Evolutionary conservation across 192 early-diverging fungal genomes (phyloP).

Genomic region (Umbelopsis vinacea): DNA sequence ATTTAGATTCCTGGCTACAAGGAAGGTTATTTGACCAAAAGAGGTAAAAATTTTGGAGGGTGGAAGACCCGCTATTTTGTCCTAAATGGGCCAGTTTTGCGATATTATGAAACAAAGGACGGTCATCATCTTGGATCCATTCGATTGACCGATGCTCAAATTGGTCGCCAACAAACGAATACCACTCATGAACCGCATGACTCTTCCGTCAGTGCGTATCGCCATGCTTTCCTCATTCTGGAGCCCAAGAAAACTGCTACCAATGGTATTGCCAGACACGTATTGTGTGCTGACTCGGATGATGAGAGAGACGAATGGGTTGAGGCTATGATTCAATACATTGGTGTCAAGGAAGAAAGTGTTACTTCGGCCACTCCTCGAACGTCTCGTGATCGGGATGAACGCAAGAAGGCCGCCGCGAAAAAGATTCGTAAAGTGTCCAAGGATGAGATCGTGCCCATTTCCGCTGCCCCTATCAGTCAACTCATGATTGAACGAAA

Average conservation of each 20-base stretch:
- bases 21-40: constrained; percentile 90
- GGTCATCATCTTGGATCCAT: constrained; percentile 75
- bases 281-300: constrained; percentile 91
- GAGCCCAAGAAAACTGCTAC: constrained; percentile 71
- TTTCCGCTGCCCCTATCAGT: constrained; percentile 32
- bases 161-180: constrained; percentile 60
- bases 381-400: constrained; percentile 15
- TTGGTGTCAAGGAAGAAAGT: constrained; percentile 27
- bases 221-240: constrained; percentile 86
- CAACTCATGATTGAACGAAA: constrained; percentile 28
- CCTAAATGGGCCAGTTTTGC: constrained; percentile 66
- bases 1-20: constrained; percentile 65
- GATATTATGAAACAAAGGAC: constrained; percentile 85
- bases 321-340: constrained; percentile 59
- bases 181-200: constrained; percentile 24
- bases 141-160: constrained; percentile 74
- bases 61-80: constrained; percentile 94
- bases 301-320: constrained; percentile 94
- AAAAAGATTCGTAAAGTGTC: constrained; percentile 34
- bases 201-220: constrained; percentile 49
- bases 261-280: constrained; percentile 73
- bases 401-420: constrained; percentile 1
- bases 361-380: not conserved
- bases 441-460: constrained; percentile 35
- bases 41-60: constrained; percentile 96